Evolutionary conservation across 2,329 filamentous ascomycete species (phyloP).

Genomic region (Penicillium sp.): DNA sequence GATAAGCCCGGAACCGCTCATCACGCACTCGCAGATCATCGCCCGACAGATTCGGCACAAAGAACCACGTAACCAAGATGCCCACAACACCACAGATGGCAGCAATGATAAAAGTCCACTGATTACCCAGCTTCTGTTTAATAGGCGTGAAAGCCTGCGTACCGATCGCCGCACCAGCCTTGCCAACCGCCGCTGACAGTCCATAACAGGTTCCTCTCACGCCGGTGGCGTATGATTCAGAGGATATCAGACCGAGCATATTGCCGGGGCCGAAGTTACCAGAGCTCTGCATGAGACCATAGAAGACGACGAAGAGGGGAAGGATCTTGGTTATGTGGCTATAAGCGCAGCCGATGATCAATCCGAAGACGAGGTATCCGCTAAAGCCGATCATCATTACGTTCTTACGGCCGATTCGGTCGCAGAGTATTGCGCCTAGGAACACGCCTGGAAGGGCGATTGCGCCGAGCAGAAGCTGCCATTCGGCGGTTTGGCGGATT

Average conservation of each 20-base stretch:
- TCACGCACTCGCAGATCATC: constrained; percentile 45
- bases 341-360: constrained; percentile 51
- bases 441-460: constrained; percentile 50
- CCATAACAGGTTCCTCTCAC: constrained; percentile 51
- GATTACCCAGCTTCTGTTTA: constrained; percentile 44
- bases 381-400: constrained; percentile 51
- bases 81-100: constrained; percentile 50
- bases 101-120: constrained; percentile 52
- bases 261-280: constrained; percentile 51
- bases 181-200: constrained; percentile 50
- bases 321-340: constrained; percentile 48
- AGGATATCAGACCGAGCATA: constrained; percentile 50
- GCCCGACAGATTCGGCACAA: constrained; percentile 45
- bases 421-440: constrained; percentile 48
- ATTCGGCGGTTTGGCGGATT: constrained; percentile 46
- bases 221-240: constrained; percentile 51
- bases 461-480: constrained; percentile 43
- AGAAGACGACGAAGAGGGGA: constrained; percentile 51
- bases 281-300: constrained; percentile 49
- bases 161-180: constrained; percentile 50
- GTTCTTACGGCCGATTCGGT: constrained; percentile 48
- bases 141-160: constrained; percentile 51
- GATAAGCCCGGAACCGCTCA: constrained; percentile 44
- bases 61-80: constrained; percentile 47
- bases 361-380: constrained; percentile 50